phyloP scores from a whole-genome alignment of 2,329 filamentous ascomycete species.

The Diaporthe caulivora region DNA sequence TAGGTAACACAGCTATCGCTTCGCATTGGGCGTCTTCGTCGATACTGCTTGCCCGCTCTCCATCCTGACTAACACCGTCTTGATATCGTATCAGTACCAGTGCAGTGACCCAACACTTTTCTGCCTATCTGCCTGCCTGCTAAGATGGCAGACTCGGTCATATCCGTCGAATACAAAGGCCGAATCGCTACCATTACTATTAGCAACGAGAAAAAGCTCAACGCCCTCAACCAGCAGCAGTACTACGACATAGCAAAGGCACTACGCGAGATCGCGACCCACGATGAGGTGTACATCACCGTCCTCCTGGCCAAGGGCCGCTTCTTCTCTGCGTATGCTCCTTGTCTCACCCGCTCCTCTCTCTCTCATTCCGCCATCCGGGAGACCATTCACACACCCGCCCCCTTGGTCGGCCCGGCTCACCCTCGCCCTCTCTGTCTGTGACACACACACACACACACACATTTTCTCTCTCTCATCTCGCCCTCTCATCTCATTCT shows the following conservation, averaged over 20 bases:
- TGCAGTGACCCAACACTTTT: background rate
- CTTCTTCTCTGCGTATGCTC: constrained; percentile 85
- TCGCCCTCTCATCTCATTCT: constrained; percentile 14
- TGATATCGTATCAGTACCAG: constrained; percentile 21
- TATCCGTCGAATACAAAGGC: constrained; percentile 72
- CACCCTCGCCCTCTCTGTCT: constrained; percentile 23
- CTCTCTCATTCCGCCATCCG: constrained; percentile 27
- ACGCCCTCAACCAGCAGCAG: constrained; percentile 77
- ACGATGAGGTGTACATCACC: constrained; percentile 86
- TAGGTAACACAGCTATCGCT: constrained; percentile 24
- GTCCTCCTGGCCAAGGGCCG: constrained; percentile 86
- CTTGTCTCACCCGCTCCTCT: constrained; percentile 16
- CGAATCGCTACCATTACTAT: constrained; percentile 88
- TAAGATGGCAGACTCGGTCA: constrained; percentile 61
- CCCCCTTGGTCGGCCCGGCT: background rate
- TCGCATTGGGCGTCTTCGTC: background rate
- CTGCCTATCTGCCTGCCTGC: background rate
- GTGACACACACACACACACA: too few species aligned
- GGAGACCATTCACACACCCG: background rate
- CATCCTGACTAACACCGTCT: background rate
- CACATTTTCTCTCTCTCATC: background rate
- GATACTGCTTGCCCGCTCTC: background rate
- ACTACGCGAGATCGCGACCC: constrained; percentile 81
- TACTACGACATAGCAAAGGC: constrained; percentile 84
- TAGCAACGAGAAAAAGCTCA: constrained; percentile 87